These are phyloP conservation scores for Rosa persica DNA, from an alignment of 306 rosid species.

Conservation along the genomic window DNA sequence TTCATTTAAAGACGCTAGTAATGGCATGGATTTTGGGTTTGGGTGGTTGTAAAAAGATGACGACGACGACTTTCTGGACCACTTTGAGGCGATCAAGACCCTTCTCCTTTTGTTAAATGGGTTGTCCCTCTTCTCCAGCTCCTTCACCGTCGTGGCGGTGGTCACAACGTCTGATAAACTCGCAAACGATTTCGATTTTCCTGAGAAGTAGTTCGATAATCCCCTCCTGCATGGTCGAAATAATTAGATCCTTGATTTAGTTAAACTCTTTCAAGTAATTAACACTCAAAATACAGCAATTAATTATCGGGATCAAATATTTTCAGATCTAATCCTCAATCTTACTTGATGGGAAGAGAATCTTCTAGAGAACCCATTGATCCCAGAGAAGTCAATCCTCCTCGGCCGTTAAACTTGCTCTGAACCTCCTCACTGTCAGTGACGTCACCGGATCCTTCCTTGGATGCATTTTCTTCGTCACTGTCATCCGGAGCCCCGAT, in stretches of 20 bases:
- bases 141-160: constrained; percentile 39
- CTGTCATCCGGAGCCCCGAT: constrained; percentile 79
- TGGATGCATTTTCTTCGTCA: constrained; percentile 44
- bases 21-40: constrained; percentile 90
- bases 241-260: not conserved
- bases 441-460: constrained; percentile 24
- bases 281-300: not conserved
- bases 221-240: constrained; percentile 64
- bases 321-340: not conserved
- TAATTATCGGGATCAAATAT: not conserved
- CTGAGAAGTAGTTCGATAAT: constrained; percentile 69
- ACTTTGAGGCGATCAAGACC: constrained; percentile 64
- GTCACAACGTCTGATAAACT: constrained; percentile 64
- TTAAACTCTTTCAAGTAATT: not conserved
- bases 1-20: constrained; percentile 52
- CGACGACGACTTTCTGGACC: constrained; percentile 58
- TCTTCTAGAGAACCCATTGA: constrained; percentile 64
- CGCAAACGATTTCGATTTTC: constrained; percentile 87
- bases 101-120: constrained; percentile 86
- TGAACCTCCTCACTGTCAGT: constrained; percentile 48
- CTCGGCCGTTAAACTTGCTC: constrained; percentile 44
- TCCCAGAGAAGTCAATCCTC: constrained; percentile 27
- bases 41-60: constrained; percentile 58
- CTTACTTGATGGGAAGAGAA: constrained; percentile 90
- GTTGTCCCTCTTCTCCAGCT: constrained; percentile 65